These are phyloP conservation scores for Exidia glandulosa DNA, from an alignment of 768 basidiomycete genomes.

Conservation along the genomic window DNA sequence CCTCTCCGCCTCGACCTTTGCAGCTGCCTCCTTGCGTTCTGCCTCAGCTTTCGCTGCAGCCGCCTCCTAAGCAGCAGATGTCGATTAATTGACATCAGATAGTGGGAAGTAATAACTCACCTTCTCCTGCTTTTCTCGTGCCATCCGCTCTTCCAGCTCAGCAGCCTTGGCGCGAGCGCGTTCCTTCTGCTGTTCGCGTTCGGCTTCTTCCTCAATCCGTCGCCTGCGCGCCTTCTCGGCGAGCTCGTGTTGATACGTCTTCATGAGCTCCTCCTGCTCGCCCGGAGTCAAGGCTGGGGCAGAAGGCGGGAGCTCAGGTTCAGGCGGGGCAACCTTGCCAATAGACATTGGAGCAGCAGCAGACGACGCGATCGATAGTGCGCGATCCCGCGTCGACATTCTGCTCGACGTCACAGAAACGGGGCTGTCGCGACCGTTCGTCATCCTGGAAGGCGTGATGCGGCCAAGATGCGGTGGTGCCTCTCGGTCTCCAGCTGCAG, in stretches of 20 bases:
- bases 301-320: slow-evolving; percentile 35
- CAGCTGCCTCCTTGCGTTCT: slow-evolving; percentile 6
- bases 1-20: slow-evolving; percentile 6
- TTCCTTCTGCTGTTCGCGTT: slow-evolving; percentile 69
- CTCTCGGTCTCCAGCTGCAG: too few species aligned
- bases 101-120: background rate
- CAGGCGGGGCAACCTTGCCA: background rate
- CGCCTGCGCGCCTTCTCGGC: slow-evolving; percentile 76
- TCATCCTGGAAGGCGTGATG: background rate
- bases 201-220: slow-evolving; percentile 73
- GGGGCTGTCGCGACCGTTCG: background rate
- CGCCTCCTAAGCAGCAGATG: slow-evolving; percentile 28
- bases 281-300: slow-evolving; percentile 15
- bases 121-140: slow-evolving; percentile 5
- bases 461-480: background rate
- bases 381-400: background rate
- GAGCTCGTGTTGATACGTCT: slow-evolving; percentile 57
- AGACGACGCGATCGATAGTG: background rate
- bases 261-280: slow-evolving; percentile 17
- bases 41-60: slow-evolving; percentile 7
- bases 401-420: background rate
- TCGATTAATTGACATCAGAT: too few species aligned
- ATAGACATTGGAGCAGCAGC: background rate
- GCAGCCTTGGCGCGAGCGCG: slow-evolving; percentile 63
- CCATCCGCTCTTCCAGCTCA: slow-evolving; percentile 17